These are phyloP conservation scores for Amylostereum chailletii DNA, from an alignment of 1,284 basidiomycete genomes.

Conservation along the genomic window DNA sequence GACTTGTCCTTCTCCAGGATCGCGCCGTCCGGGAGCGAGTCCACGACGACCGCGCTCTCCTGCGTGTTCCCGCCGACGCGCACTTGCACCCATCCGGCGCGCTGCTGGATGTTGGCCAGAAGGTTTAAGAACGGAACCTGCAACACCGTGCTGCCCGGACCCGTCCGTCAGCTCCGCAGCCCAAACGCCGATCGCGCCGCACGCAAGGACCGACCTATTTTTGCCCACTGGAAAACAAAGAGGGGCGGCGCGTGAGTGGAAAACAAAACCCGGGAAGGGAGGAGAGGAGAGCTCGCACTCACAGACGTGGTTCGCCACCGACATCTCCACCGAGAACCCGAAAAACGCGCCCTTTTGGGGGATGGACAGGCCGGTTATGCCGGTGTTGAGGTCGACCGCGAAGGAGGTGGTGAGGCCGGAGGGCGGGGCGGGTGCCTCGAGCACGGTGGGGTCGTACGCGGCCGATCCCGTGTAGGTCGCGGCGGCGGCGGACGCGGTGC, in stretches of 20 bases:
- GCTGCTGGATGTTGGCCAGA: constrained; percentile 54
- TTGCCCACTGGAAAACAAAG: constrained; percentile 13
- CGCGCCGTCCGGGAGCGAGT: constrained; percentile 14
- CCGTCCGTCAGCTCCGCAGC: not conserved
- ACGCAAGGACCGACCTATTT: constrained; percentile 13
- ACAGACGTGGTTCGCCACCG: constrained; percentile 31
- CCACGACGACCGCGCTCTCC: constrained; percentile 38
- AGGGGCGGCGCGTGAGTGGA: not conserved
- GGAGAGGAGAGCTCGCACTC: constrained; percentile 8
- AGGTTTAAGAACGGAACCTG: constrained; percentile 69
- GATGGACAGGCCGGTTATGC: constrained; percentile 22
- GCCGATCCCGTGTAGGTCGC: constrained; percentile 30
- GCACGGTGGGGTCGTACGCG: constrained; percentile 34
- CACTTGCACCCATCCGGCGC: constrained; percentile 48
- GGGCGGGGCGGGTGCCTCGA: constrained; percentile 35
- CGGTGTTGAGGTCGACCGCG: constrained; percentile 31
- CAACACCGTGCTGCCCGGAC: constrained; percentile 31
- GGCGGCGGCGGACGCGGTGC: constrained; percentile 14
- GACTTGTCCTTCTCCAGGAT: constrained; percentile 12
- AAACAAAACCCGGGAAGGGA: not conserved
- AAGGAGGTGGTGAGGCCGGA: constrained; percentile 31
- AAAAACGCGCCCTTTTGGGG: constrained; percentile 29
- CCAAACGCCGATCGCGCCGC: not conserved
- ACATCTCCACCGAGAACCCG: constrained; percentile 41
- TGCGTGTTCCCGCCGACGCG: constrained; percentile 77